Percentiles rank a stretch among this genome's conserved stretches.
phyloP scores from a whole-genome alignment of 495 filamentous ascomycete genomes.

The Daldinia loculata region DNA sequence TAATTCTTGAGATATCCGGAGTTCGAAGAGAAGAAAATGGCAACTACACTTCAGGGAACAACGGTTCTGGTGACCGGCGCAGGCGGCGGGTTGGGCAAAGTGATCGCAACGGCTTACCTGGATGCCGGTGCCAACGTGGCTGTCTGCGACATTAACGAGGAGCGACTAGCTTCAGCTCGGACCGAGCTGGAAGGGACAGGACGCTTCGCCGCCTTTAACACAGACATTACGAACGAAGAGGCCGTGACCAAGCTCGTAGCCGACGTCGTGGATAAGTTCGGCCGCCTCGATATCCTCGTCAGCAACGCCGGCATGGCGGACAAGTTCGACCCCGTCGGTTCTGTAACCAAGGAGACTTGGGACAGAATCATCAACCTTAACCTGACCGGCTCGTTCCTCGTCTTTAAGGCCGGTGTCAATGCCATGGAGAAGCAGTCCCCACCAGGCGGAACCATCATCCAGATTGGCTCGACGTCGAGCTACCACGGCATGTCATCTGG shows the following conservation, averaged over 20 bases:
- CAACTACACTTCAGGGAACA: constrained; percentile 42
- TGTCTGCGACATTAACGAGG: constrained; percentile 56
- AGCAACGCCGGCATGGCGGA: constrained; percentile 65
- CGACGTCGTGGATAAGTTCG: constrained; percentile 49
- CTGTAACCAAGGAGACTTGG: constrained; percentile 61
- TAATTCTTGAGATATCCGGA: not conserved
- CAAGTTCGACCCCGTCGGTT: constrained; percentile 63
- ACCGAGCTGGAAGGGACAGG: constrained; percentile 41
- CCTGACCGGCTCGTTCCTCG: constrained; percentile 65
- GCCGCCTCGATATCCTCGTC: constrained; percentile 57
- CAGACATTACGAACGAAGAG: constrained; percentile 51
- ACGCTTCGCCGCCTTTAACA: constrained; percentile 44
- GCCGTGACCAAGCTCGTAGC: constrained; percentile 49
- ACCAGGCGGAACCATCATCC: constrained; percentile 55
- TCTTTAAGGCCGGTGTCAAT: constrained; percentile 62
- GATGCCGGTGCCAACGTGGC: constrained; percentile 54
- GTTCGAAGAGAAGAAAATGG: constrained; percentile 18
- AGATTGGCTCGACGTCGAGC: constrained; percentile 56
- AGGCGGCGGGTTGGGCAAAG: constrained; percentile 54
- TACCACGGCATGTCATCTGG: constrained; percentile 50
- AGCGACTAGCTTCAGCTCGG: constrained; percentile 48
- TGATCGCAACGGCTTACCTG: constrained; percentile 51
- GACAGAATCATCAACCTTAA: constrained; percentile 67
- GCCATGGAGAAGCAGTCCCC: constrained; percentile 37
- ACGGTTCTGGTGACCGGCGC: constrained; percentile 57